Conservation (phyloP, 2,329 filamentous ascomycete species). For the Apiospora phragmitis region DNA sequence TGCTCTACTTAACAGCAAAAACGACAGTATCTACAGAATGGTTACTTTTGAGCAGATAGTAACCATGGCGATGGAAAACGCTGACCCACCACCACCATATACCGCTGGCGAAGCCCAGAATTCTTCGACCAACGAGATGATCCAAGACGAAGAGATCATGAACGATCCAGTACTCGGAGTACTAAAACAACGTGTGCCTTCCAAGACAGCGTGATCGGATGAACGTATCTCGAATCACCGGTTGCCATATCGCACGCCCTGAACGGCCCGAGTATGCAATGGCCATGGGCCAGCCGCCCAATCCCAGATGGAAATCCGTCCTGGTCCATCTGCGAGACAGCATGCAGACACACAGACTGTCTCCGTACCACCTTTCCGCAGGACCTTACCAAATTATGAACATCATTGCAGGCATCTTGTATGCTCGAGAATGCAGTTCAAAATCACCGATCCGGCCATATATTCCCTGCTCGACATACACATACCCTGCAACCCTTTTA, state of each 20-base stretch:
- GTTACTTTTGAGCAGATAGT: no score
- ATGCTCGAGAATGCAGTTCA: background rate
- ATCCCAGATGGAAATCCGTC: conserved; percentile 2
- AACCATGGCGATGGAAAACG: no score
- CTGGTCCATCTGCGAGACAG: background rate
- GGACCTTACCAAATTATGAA: background rate
- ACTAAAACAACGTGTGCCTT: background rate
- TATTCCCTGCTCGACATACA: no score
- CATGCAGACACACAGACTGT: background rate
- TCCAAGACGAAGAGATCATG: background rate
- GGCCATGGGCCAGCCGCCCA: background rate
- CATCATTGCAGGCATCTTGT: background rate
- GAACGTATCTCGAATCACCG: background rate
- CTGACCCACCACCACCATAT: background rate
- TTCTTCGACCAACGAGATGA: background rate
- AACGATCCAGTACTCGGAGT: background rate
- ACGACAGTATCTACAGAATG: no score
- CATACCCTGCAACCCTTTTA: background rate
- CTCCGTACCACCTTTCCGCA: background rate
- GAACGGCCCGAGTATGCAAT: background rate
- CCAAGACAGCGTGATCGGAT: background rate
- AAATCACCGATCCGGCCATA: background rate
- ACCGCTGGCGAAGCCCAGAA: background rate
- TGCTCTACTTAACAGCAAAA: no score
- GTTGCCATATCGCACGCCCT: background rate